Conservation (phyloP, 2,329 filamentous ascomycete genomes). For the Amauroascus niger region DNA sequence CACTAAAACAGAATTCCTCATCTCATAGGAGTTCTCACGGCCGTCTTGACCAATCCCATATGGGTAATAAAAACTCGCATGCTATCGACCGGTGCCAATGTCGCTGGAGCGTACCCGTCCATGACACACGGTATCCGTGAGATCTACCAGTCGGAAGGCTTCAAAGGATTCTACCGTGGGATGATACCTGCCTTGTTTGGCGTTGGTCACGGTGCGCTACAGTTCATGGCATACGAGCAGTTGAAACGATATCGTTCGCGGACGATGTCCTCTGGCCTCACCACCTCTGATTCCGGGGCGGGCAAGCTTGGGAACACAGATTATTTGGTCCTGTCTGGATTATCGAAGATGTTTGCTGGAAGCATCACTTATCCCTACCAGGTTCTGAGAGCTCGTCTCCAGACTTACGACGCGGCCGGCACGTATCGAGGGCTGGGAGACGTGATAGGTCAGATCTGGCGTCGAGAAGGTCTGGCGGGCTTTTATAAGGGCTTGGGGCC, state of each 20-base stretch:
- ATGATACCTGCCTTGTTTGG: constrained; percentile 73
- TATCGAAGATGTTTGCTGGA: constrained; percentile 81
- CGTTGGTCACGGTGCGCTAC: constrained; percentile 83
- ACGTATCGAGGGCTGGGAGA: constrained; percentile 64
- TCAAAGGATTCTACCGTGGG: constrained; percentile 76
- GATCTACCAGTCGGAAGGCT: constrained; percentile 62
- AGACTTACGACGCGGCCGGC: constrained; percentile 73
- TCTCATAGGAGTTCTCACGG: constrained; percentile 63
- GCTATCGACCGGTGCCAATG: constrained; percentile 68
- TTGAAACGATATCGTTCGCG: constrained; percentile 53
- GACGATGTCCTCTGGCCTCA: constrained; percentile 18
- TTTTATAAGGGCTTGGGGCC: constrained; percentile 90
- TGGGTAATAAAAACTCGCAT: constrained; percentile 99
- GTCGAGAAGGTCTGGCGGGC: constrained; percentile 65
- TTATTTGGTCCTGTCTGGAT: constrained; percentile 68
- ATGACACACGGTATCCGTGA: constrained; percentile 61
- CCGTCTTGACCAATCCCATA: constrained; percentile 81
- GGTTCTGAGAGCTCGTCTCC: constrained; percentile 75
- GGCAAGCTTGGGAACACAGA: constrained; percentile 56
- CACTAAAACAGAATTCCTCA: neutral
- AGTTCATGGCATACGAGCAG: constrained; percentile 89
- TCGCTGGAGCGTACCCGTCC: constrained; percentile 68
- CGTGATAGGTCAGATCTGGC: constrained; percentile 64
- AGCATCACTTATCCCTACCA: constrained; percentile 90
- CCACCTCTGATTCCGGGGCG: constrained; percentile 1